These are phyloP conservation scores for Antarctomyces pellizariae DNA, from an alignment of 495 filamentous ascomycete species.

Conservation along the genomic window DNA sequence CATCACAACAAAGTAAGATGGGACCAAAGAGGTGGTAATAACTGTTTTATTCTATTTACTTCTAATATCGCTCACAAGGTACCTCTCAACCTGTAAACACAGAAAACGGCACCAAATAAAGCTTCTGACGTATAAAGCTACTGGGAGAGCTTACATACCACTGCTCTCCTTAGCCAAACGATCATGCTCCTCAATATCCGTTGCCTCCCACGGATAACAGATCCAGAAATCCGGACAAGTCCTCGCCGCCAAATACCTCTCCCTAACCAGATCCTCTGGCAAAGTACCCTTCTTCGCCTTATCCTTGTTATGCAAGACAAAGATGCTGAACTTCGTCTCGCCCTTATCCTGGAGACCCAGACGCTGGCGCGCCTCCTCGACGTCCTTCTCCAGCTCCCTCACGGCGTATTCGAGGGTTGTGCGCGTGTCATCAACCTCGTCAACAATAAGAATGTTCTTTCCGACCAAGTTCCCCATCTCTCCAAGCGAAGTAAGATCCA, in stretches of 20 bases:
- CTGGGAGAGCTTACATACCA: no score
- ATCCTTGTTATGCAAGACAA: constrained; percentile 94
- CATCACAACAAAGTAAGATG: no score
- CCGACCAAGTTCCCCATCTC: constrained; percentile 85
- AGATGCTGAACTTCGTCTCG: constrained; percentile 71
- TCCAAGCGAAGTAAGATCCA: constrained; percentile 65
- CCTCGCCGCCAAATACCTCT: constrained; percentile 64
- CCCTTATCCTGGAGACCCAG: constrained; percentile 31
- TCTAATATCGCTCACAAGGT: no score
- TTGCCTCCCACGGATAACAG: constrained; percentile 98
- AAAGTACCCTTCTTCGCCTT: constrained; percentile 82
- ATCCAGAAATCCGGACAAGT: constrained; percentile 92
- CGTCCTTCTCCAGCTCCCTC: constrained; percentile 86
- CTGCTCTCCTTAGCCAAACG: constrained; percentile 33
- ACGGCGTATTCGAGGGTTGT: constrained; percentile 96
- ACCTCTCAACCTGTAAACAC: no score
- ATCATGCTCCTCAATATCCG: constrained; percentile 88
- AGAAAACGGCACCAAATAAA: no score
- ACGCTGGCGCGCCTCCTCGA: constrained; percentile 53
- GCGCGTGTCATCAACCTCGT: constrained; percentile 95
- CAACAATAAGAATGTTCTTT: constrained; percentile 93
- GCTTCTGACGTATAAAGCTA: no score
- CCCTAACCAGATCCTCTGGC: constrained; percentile 53
- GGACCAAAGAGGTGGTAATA: no score
- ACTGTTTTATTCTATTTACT: no score